A percentile compares a stretch with the other conserved stretches of the same genome.
These are phyloP conservation scores for Clavispora phyllophila DNA, from an alignment of 805 yeast species.

Conservation along the genomic window DNA sequence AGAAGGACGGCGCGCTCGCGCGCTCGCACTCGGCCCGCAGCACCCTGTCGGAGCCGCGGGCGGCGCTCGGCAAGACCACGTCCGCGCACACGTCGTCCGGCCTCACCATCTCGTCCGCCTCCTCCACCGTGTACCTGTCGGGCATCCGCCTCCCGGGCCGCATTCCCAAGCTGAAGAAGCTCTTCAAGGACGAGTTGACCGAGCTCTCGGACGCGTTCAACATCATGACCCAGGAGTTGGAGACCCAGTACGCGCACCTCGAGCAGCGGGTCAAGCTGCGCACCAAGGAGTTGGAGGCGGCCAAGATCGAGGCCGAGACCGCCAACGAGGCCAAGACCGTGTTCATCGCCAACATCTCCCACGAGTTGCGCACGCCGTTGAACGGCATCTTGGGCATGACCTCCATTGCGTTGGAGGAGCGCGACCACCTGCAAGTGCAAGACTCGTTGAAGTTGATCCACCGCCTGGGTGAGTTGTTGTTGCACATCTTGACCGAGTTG, in stretches of 20 bases:
- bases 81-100: slow-evolving; percentile 27
- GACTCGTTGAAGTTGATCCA: slow-evolving; percentile 77
- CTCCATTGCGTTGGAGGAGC: slow-evolving; percentile 86
- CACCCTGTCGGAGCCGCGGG: neutral
- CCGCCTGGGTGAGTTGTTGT: slow-evolving; percentile 82
- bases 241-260: slow-evolving; percentile 73
- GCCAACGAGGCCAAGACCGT: slow-evolving; percentile 97
- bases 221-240: slow-evolving; percentile 84
- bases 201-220: slow-evolving; percentile 87
- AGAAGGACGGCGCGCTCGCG: slow-evolving; percentile 9
- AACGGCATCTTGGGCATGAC: slow-evolving; percentile 97
- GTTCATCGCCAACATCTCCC: slow-evolving; percentile 87
- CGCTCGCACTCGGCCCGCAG: neutral
- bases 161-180: slow-evolving; percentile 34
- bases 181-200: slow-evolving; percentile 78
- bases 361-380: slow-evolving; percentile 90
- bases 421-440: slow-evolving; percentile 60
- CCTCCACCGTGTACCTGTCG: slow-evolving; percentile 30
- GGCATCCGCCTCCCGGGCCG: slow-evolving; percentile 37
- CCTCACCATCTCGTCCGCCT: slow-evolving; percentile 29
- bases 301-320: slow-evolving; percentile 83
- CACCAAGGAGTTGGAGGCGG: slow-evolving; percentile 83
- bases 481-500: slow-evolving; percentile 86
- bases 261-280: slow-evolving; percentile 86
- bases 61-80: slow-evolving; percentile 9